Base-by-base conservation (phyloP, 1,284 basidiomycete species). In the Leccinum cinnamomeum region DNA sequence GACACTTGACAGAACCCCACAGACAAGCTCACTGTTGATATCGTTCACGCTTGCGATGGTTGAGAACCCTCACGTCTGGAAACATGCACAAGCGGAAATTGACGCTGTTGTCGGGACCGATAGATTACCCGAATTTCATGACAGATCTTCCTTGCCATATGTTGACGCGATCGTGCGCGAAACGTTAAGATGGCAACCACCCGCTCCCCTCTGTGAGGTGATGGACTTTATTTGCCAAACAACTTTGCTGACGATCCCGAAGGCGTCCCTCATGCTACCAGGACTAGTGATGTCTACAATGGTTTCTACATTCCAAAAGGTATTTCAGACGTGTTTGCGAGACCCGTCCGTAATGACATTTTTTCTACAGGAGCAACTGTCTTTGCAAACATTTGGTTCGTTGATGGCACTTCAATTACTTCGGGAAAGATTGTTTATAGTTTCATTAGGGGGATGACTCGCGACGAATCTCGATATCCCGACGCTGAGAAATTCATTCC, bases 111-210 rank as follows among this genome's bases (percentile, higher is more conserved):
- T 80, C 10, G 79, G 79, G 4, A 61, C 44, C 0, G 71, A 75
- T 3, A 69, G 78, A 14, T 65, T 82, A 0, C 82, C 82, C 0
- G 73, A 69, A 1, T 78, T 80, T 20, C 68, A 69, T 6, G 82
- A 83, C 59, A 67, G 75, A 33, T 58, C 70, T 1, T 65, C 64
- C 0, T 65, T 83, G 44, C 78, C 78, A 0, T 82, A 80, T 54
- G 58, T 81, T 7, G 70, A 74, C 8, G 77, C 76, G 0, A 61
- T 79, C 6, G 51, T 83, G n/a, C 76, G 77, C 16, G 81, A 82
- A 68, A 74, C 53, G 7, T 46, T 69, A 63, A 73, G 74, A 46
- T 75, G 71, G 70, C 61, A 67, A 18, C 72, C 73, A 6, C 58
- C 66, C 18, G 2, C 28, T 33, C 72, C 75, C 16, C 37, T 76